phyloP scores from a whole-genome alignment of 1,284 basidiomycete species.

The Cryptococcus sp. region DNA sequence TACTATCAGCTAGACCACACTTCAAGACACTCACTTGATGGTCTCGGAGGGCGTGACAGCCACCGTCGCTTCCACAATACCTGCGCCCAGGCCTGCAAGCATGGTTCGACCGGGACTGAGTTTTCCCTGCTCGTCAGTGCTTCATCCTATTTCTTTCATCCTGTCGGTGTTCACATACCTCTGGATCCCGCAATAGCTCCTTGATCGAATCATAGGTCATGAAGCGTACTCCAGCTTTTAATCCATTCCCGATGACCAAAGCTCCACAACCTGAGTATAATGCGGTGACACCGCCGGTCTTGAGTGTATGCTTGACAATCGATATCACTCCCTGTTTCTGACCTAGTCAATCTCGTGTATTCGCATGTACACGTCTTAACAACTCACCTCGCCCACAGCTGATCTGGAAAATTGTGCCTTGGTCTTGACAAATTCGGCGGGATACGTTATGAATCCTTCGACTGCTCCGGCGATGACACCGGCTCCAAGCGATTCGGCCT shows the following conservation, averaged over 20 bases:
- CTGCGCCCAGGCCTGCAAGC: conserved; percentile 84
- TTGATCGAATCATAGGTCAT: conserved; percentile 89
- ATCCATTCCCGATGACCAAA: conserved; percentile 71
- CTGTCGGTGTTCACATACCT: conserved; percentile 57
- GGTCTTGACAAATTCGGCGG: conserved; percentile 20
- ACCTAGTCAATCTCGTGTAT: not conserved
- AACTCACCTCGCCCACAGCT: conserved; percentile 1
- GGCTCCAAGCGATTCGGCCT: conserved; percentile 12
- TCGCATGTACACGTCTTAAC: too few relatives aligned
- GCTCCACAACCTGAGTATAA: conserved; percentile 78
- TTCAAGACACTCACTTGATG: conserved; percentile 66
- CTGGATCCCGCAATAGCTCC: conserved; percentile 65
- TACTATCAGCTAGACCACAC: not conserved
- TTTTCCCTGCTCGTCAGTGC: conserved; percentile 83
- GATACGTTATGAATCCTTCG: conserved; percentile 18
- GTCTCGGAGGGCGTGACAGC: conserved; percentile 94
- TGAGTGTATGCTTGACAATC: conserved; percentile 54
- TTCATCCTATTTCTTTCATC: too few relatives aligned
- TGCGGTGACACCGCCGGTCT: conserved; percentile 63
- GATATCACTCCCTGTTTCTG: too few relatives aligned
- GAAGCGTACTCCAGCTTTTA: conserved; percentile 87
- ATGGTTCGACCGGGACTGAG: conserved; percentile 72
- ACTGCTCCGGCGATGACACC: conserved; percentile 16
- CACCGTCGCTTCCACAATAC: conserved; percentile 81
- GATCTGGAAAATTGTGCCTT: conserved; percentile 16